A percentile compares a stretch with the other conserved stretches of the same genome.
Evolutionary conservation across 306 rosid genomes (phyloP).

Genomic region (Geum urbanum): DNA sequence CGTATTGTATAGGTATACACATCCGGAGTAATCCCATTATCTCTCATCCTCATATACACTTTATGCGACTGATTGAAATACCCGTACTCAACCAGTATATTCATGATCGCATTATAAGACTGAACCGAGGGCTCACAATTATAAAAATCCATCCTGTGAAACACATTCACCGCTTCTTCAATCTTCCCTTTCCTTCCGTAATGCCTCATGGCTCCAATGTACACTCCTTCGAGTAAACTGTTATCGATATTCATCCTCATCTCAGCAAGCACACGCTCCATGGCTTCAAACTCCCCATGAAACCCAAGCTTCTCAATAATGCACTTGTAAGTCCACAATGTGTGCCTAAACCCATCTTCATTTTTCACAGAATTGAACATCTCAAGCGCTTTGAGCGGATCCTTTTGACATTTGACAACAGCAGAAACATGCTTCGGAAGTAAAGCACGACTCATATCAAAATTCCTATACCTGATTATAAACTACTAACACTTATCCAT

Average conservation of each 20-base stretch:
- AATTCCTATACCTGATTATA: background rate
- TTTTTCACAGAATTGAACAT: conserved; percentile 67
- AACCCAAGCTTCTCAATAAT: conserved; percentile 75
- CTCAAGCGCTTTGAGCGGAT: conserved; percentile 67
- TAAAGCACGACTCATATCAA: conserved; percentile 49
- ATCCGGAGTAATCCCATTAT: conserved; percentile 59
- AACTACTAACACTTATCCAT: conserved; percentile 7
- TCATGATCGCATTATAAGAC: conserved; percentile 75
- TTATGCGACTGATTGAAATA: conserved; percentile 73
- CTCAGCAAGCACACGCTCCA: conserved; percentile 66
- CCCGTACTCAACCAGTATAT: conserved; percentile 56
- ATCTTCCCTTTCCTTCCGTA: conserved; percentile 77
- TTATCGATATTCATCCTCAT: conserved; percentile 51
- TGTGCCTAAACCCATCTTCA: conserved; percentile 78
- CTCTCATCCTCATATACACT: conserved; percentile 72
- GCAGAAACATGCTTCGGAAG: conserved; percentile 76
- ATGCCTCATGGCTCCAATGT: conserved; percentile 62
- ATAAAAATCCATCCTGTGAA: conserved; percentile 82
- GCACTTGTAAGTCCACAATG: conserved; percentile 56
- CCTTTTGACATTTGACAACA: conserved; percentile 58
- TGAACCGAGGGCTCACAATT: conserved; percentile 66
- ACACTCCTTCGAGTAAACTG: conserved; percentile 59
- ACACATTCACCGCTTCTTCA: conserved; percentile 74
- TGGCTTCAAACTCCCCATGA: conserved; percentile 61
- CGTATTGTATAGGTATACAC: conserved; percentile 72